These are phyloP conservation scores for Xylogone sp. DNA, from an alignment of 2,329 filamentous ascomycete genomes.

Conservation along the genomic window DNA sequence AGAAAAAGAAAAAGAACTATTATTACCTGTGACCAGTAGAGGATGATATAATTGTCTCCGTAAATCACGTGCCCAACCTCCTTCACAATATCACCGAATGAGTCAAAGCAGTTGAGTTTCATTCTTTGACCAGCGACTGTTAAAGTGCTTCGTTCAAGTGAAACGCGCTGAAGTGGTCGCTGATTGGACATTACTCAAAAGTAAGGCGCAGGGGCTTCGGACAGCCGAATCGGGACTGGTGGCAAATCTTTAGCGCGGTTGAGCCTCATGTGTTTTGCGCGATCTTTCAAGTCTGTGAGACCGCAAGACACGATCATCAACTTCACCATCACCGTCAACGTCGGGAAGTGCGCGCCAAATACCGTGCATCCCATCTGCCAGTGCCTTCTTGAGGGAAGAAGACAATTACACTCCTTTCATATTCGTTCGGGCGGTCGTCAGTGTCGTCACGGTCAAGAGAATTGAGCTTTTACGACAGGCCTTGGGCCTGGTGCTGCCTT, in stretches of 20 bases:
- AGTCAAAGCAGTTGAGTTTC: not conserved
- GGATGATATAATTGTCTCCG: no score
- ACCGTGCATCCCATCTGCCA: conserved; percentile 28
- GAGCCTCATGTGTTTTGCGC: not conserved
- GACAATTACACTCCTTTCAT: conserved; percentile 20
- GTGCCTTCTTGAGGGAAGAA: conserved; percentile 28
- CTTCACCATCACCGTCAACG: conserved; percentile 11
- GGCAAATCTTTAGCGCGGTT: not conserved
- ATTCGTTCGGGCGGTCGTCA: conserved; percentile 15
- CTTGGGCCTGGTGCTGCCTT: conserved; percentile 26
- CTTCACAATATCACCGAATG: no score
- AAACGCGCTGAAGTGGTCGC: not conserved
- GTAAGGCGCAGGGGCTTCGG: not conserved
- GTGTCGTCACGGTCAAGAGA: conserved; percentile 17
- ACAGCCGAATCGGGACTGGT: not conserved
- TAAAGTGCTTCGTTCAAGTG: not conserved
- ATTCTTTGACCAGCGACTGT: not conserved
- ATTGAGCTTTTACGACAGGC: conserved; percentile 21
- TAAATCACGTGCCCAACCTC: no score
- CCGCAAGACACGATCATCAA: conserved; percentile 4
- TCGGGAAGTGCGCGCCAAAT: conserved; percentile 27
- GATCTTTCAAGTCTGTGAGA: not conserved
- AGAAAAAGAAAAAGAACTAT: no score
- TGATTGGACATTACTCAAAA: not conserved
- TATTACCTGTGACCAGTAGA: no score